Base-by-base conservation (phyloP, 2,329 filamentous ascomycete species). In the Chaetomiaceae sp. region DNA sequence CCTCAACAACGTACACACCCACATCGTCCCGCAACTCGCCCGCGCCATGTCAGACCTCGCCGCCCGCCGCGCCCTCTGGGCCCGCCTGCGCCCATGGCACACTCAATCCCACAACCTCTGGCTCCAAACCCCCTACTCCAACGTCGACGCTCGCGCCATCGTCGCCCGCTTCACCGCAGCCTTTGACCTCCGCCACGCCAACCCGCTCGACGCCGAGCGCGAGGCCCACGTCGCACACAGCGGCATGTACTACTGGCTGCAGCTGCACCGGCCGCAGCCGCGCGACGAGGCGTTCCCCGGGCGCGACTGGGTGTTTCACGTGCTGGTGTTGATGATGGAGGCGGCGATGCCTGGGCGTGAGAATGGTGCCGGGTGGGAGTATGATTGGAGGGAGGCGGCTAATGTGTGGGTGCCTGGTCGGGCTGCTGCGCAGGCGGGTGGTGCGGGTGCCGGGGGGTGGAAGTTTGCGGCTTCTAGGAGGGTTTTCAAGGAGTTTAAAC, bases 81-180 rank as follows among this genome's bases (percentile, higher is more conserved):
- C 31, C 14, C 27, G 19, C n/a, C 35, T 43, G 27, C 46, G 46
- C 3, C 51, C 51, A 13, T 53, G 51, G 51, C 27, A 45, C 19
- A 3, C 13, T 2, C 46, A 45, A n/a, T 12, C 42, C 30, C 40
- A 42, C 38, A 2, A 2, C 9, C 20, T 13, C 10, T 53, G 51
- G 51, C 17, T 19, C 3, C 31, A 13, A 6, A 38, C 51, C 2
- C 51, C 51, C 13, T 53, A 53, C 34, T 14, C 51, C 37, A 42
- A 49, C 46, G 5, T 19, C n/a, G 5, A 9, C 3, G 46, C 27
- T 3, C 51, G 51, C 27, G 23, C 19, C 7, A 10, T 16, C 16
- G 3, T 53, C 23, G 25, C 21, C 17, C 17, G 21, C 9, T 53
- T 46, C 46, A 14, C 17, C 17, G 37, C 25, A 3, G 37, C 14